phyloP scores from a whole-genome alignment of 2,329 filamentous ascomycete species.

The Cryphonectria japonica region DNA sequence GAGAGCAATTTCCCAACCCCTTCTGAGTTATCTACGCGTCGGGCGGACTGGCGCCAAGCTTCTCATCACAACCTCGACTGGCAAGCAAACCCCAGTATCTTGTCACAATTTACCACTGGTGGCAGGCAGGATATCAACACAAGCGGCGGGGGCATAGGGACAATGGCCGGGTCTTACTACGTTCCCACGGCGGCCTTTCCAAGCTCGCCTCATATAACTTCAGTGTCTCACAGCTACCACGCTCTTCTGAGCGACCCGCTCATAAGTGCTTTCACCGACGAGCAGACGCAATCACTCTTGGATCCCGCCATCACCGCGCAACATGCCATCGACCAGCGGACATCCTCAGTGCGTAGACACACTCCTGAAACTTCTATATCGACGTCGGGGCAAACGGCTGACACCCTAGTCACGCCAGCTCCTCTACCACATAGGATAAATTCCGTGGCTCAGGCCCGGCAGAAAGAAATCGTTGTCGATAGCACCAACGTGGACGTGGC shows the following conservation, averaged over 20 bases:
- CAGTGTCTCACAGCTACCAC: slow-evolving; percentile 40
- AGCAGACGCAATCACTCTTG: slow-evolving; percentile 36
- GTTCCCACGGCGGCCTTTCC: slow-evolving; percentile 36
- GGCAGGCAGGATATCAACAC: slow-evolving; percentile 29
- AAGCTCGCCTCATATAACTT: slow-evolving; percentile 35
- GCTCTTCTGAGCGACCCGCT: slow-evolving; percentile 42
- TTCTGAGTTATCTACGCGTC: slow-evolving; percentile 42
- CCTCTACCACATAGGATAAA: slow-evolving; percentile 43
- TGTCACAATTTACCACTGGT: slow-evolving; percentile 35
- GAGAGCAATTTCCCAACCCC: slow-evolving; percentile 54
- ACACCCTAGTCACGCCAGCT: slow-evolving; percentile 53
- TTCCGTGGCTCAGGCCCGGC: slow-evolving; percentile 44
- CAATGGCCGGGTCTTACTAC: slow-evolving; percentile 34
- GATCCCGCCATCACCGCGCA: slow-evolving; percentile 24
- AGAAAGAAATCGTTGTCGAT: slow-evolving; percentile 45
- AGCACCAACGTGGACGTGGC: slow-evolving; percentile 14
- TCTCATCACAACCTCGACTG: slow-evolving; percentile 38
- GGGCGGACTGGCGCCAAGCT: slow-evolving; percentile 33
- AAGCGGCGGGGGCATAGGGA: slow-evolving; percentile 33
- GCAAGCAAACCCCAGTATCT: slow-evolving; percentile 33
- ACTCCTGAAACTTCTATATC: slow-evolving; percentile 50
- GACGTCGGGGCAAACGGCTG: slow-evolving; percentile 50
- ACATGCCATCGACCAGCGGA: slow-evolving; percentile 40
- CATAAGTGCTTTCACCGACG: slow-evolving; percentile 42
- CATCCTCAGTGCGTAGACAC: slow-evolving; percentile 53